Percentiles rank a stretch among this genome's conserved stretches.
Evolutionary conservation across 768 basidiomycete genomes (phyloP).

Genomic region (Pholiota conissans): DNA sequence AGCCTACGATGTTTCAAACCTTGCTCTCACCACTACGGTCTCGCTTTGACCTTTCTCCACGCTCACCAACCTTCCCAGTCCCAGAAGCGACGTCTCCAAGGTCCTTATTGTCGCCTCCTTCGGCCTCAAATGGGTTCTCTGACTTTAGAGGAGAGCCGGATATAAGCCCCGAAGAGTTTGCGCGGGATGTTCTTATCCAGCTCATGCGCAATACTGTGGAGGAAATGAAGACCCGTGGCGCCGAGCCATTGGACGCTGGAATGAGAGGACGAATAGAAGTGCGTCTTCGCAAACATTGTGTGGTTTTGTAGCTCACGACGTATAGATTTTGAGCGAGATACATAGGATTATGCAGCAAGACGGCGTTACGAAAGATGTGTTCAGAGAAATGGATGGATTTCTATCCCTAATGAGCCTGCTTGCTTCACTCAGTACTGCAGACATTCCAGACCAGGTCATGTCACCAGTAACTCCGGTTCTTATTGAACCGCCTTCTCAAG

Average conservation of each 20-base stretch:
- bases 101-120: slow-evolving; percentile 6
- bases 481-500: slow-evolving; percentile 8
- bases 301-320: background rate
- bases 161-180: slow-evolving; percentile 67
- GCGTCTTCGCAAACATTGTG: slow-evolving; percentile 15
- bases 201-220: slow-evolving; percentile 72
- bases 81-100: slow-evolving; percentile 16
- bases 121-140: slow-evolving; percentile 12
- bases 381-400: slow-evolving; percentile 83
- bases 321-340: slow-evolving; percentile 65
- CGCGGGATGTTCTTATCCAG: slow-evolving; percentile 69
- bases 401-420: slow-evolving; percentile 72
- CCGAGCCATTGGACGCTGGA: slow-evolving; percentile 35
- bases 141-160: slow-evolving; percentile 36
- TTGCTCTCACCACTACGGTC: slow-evolving; percentile 60
- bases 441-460: background rate
- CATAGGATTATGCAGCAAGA: slow-evolving; percentile 69
- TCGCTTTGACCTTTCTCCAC: slow-evolving; percentile 49
- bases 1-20: slow-evolving; percentile 51
- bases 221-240: slow-evolving; percentile 52
- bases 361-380: slow-evolving; percentile 65
- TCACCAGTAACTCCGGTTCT: slow-evolving; percentile 1
- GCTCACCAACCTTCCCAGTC: slow-evolving; percentile 23
- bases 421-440: slow-evolving; percentile 48
- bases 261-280: slow-evolving; percentile 54